A percentile compares a stretch with the other conserved stretches of the same genome.
phyloP scores from a whole-genome alignment of 352 stramenopile genomes.

The Saprolegnia parasitica region DNA sequence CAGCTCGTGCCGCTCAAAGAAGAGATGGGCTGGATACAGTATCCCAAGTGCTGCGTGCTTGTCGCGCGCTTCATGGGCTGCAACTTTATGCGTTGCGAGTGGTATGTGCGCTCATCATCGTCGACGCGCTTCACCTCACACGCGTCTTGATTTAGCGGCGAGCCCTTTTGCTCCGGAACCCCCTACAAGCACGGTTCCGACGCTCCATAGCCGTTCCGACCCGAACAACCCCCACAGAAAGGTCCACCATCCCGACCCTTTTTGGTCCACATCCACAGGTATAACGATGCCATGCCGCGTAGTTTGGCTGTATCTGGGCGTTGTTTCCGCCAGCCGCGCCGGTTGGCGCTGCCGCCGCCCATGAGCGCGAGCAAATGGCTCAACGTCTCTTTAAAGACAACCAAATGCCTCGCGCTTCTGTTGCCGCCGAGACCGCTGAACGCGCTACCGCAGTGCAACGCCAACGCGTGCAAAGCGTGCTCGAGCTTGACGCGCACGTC shows the following conservation, averaged over 20 bases:
- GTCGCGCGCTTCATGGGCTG: slow-evolving; percentile 10
- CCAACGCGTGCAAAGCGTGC: too few species aligned
- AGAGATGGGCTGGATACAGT: slow-evolving; percentile 12
- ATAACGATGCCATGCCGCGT: not conserved
- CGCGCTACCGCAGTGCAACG: too few species aligned
- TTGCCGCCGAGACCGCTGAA: too few species aligned
- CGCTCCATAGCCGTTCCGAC: too few species aligned
- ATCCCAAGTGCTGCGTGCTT: slow-evolving; percentile 5
- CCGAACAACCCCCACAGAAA: not conserved
- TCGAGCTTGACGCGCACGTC: too few species aligned
- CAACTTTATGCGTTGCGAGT: slow-evolving; percentile 20
- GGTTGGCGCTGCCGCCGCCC: too few species aligned
- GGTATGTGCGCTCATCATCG: not conserved
- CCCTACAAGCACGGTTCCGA: not conserved
- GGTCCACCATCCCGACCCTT: not conserved
- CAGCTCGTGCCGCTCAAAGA: not conserved
- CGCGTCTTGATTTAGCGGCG: not conserved
- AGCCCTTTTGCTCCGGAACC: not conserved
- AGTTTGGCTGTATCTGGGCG: not conserved
- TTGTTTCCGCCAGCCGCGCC: not conserved
- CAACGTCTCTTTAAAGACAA: too few species aligned
- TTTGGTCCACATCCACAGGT: not conserved
- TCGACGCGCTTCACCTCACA: not conserved
- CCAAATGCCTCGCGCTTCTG: too few species aligned
- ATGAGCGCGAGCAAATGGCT: too few species aligned